Evolutionary conservation across 2,329 filamentous ascomycete species (phyloP).

Genomic region (Penicillium paneum): DNA sequence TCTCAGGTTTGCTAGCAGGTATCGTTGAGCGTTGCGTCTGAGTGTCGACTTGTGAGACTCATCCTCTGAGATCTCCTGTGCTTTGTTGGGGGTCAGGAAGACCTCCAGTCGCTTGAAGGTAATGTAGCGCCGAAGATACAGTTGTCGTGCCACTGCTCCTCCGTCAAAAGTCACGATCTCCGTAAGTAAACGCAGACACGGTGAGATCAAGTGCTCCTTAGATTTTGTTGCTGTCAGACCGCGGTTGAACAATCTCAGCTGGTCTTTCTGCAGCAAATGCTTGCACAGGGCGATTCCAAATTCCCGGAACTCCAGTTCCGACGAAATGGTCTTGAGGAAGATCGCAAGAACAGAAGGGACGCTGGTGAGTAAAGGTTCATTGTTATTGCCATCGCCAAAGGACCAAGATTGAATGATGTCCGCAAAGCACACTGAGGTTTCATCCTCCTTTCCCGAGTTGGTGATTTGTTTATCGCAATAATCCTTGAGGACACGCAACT

Average conservation of each 20-base stretch:
- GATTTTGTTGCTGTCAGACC: conserved; percentile 75
- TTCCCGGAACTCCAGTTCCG: conserved; percentile 68
- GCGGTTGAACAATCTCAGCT: conserved; percentile 74
- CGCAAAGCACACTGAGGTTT: conserved; percentile 63
- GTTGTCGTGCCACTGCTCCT: conserved; percentile 70
- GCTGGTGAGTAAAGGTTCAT: conserved; percentile 76
- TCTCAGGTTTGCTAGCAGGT: conserved; percentile 74
- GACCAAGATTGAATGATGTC: conserved; percentile 88
- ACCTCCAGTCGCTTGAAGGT: conserved; percentile 77
- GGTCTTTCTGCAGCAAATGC: conserved; percentile 74
- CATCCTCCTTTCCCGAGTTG: conserved; percentile 48
- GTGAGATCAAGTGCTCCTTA: conserved; percentile 85
- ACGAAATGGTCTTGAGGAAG: conserved; percentile 73
- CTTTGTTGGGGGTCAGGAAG: conserved; percentile 70
- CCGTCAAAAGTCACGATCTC: conserved; percentile 86
- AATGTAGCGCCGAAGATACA: conserved; percentile 74
- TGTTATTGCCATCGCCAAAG: conserved; percentile 73
- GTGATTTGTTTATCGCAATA: conserved; percentile 55
- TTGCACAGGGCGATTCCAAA: conserved; percentile 76
- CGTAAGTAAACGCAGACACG: conserved; percentile 77
- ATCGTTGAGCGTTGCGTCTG: conserved; percentile 76
- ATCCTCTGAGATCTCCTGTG: conserved; percentile 56
- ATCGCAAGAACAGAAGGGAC: conserved; percentile 78
- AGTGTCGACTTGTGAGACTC: conserved; percentile 71
- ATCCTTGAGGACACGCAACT: conserved; percentile 44